Base-by-base conservation (phyloP, 768 basidiomycete genomes). In the Clitopilus hobsonii region DNA sequence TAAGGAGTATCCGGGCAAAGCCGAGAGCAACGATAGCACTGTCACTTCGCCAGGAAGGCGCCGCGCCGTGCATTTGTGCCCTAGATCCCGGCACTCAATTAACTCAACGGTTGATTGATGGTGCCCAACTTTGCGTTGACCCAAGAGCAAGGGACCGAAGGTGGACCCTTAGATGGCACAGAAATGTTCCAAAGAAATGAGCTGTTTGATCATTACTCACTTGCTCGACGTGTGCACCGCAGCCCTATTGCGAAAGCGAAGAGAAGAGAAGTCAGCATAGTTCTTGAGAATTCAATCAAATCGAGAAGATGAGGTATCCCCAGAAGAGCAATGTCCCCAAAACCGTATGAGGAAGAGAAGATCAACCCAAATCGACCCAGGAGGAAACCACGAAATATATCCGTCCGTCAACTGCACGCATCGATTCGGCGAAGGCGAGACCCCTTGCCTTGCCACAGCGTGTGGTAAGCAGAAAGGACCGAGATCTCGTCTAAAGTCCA, bases 201-300 rank as follows among this genome's bases (percentile, higher is more conserved):
- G 41, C n/a, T 20, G 2, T 10, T 10, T 45, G 14, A 18, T 6
- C 18, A 8, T 27, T 51, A 75, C 80, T 77, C 68, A 86, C 88
- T 67, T 70, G 56, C 52, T 88, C 83, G 64, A 78, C 80, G 68
- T 90, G 88, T 55, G 62, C 61, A 8, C 88, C 88, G 58, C 88
- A 90, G 50, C 88, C 88, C 88, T 89, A 73, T 60, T 53, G 38
- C 32, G 50, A 50, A 28, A 51, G 47, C 48, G 23, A 49, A 36
- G 23, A 16, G 16, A 27, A n/a, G 54, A 48, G n/a, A n/a, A n/a
- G n/a, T n/a, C n/a, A n/a, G n/a, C n/a, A n/a, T 22, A 10, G 3
- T 36, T 36, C 32, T 8, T 48, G n/a, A n/a, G n/a, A n/a, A n/a
- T n/a, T n/a, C n/a, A n/a, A n/a, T n/a, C n/a, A 51, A 3, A 10